Percentiles rank a stretch among this genome's conserved stretches.
These are phyloP conservation scores for Cyberlindnera mrakii DNA, from an alignment of 805 yeast species.

Conservation along the genomic window DNA sequence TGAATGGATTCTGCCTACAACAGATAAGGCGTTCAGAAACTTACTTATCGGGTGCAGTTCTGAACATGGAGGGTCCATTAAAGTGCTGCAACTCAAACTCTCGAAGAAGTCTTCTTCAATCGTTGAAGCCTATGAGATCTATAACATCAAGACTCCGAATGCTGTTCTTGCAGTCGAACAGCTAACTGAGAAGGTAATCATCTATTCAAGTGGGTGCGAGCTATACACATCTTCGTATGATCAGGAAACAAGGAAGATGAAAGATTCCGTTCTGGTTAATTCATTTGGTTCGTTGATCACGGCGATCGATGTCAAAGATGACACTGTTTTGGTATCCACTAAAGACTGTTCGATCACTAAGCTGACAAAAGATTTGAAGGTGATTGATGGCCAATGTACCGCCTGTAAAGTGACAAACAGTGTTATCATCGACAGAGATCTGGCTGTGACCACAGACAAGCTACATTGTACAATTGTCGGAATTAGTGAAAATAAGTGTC, in stretches of 20 bases:
- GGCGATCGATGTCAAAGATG: conserved; percentile 19
- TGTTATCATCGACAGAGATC: conserved; percentile 5
- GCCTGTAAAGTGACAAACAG: conserved; percentile 17
- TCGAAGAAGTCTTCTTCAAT: conserved; percentile 1
- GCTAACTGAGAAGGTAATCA: conserved; percentile 9
- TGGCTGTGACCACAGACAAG: conserved; percentile 17
- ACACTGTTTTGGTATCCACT: conserved; percentile 23
- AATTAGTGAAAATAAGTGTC: conserved; percentile 7
- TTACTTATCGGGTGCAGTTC: conserved; percentile 29
- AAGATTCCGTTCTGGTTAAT: conserved; percentile 7
- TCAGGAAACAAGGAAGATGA: conserved; percentile 9
- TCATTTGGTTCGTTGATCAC: conserved; percentile 11
- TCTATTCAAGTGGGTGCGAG: conserved; percentile 15
- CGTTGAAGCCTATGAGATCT: conserved; percentile 14
- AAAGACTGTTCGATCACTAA: conserved; percentile 23
- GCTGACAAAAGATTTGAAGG: conserved; percentile 16
- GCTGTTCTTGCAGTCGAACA: conserved; percentile 20
- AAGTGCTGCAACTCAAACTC: conserved; percentile 15
- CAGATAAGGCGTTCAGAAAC: conserved; percentile 18
- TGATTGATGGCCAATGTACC: conserved; percentile 14
- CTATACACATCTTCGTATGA: conserved; percentile 12
- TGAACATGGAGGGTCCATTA: conserved; percentile 17
- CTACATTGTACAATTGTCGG: conserved; percentile 17
- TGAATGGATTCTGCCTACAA: conserved; percentile 29
- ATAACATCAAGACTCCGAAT: conserved; percentile 15